Base-by-base conservation (phyloP, 768 basidiomycete genomes). In the Tulasnella sp. region DNA sequence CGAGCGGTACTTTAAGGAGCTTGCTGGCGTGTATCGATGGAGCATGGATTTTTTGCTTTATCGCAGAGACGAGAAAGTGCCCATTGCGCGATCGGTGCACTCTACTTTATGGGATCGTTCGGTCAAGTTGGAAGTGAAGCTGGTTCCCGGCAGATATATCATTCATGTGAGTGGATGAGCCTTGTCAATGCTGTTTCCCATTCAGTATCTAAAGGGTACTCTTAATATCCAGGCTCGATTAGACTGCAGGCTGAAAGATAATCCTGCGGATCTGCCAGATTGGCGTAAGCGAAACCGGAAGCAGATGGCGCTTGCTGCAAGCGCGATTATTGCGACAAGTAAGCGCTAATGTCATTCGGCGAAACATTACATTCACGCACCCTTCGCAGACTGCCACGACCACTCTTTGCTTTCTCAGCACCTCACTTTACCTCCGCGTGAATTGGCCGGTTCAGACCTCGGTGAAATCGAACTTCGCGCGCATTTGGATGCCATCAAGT, bases 21-120 rank as follows among this genome's bases (percentile, higher is more conserved):
- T 89, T 67, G 79, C 86, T 0, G 86, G 86, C 8, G 83, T 80
- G 37, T 84, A 84, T 17, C 78, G 79, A 37, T 88, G 87, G 87
- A 84, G 83, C 19, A 82, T 88, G 75, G 87, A 89, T 74, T 88
- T 88, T 77, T 81, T 83, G 7, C 81, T 89, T 0, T 86, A 86
- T 80, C 86, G 86, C 77, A 83, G 85, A 58, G 45, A 19, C 7
- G 64, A 40, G 17, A 39, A 37, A 3, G 29, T 40, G 14, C 39
- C 75, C 34, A 64, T 76, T 14, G 67, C 38, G 8, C 25, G 42
- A 25, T 67, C 75, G 2, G 39, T 69, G 12, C 80, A 81, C 64
- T 79, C 80, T 15, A 77, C 75, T 1, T 79, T 79, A 34, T 81
- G 77, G 72, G 78, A 78, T n/a, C 79, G 83, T 19, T 81, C 81